Percentiles rank a stretch among this genome's conserved stretches.
Evolutionary conservation across 257 asterid species (phyloP).

Genomic region (Capsicum pubescens): DNA sequence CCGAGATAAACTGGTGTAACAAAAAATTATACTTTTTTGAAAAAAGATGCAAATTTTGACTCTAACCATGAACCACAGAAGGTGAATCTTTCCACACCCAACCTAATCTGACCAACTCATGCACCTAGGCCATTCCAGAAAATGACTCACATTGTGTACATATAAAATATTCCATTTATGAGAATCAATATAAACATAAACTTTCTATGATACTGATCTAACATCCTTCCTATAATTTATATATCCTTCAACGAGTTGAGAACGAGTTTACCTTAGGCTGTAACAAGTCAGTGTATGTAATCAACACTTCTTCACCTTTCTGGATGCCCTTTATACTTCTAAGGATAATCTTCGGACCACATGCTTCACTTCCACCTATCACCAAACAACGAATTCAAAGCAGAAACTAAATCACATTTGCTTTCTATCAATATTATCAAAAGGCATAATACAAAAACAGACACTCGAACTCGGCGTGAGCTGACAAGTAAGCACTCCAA

Average conservation of each 20-base stretch:
- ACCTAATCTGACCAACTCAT: neutral
- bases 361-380: constrained; percentile 49
- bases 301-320: constrained; percentile 71
- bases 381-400: constrained; percentile 28
- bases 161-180: neutral
- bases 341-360: constrained; percentile 67
- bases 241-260: neutral
- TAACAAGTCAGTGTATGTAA: constrained; percentile 79
- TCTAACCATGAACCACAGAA: neutral
- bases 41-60: neutral
- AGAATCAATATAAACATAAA: neutral
- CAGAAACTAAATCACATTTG: neutral
- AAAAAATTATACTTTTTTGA: neutral
- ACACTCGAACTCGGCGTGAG: too few species aligned
- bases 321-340: constrained; percentile 66
- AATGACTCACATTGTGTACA: neutral
- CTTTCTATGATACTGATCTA: neutral
- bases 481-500: too few species aligned
- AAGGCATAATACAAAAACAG: neutral
- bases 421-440: neutral
- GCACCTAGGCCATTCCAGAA: neutral
- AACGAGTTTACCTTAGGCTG: constrained; percentile 66
- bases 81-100: neutral
- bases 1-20: neutral
- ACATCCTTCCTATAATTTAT: neutral